A percentile compares a stretch with the other conserved stretches of the same genome.
Conservation (phyloP, 176 grass and related monocot genomes). For the Pontederia crassipes region DNA sequence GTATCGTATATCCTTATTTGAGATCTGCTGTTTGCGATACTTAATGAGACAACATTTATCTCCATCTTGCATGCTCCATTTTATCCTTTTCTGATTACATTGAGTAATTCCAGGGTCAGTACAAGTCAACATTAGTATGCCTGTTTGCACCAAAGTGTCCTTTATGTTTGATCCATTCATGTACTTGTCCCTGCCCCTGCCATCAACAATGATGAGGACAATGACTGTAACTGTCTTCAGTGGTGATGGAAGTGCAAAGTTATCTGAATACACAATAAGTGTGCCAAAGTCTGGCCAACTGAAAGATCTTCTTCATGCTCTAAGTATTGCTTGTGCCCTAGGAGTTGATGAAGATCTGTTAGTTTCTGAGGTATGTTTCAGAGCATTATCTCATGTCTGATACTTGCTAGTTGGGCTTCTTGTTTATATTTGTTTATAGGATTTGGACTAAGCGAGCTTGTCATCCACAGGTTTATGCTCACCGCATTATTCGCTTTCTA, state of each 20-base stretch:
- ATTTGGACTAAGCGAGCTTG: neutral
- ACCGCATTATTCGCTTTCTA: conserved; percentile 65
- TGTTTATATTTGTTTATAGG: neutral
- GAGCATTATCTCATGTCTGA: neutral
- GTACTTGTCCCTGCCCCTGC: conserved; percentile 91
- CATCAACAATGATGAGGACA: conserved; percentile 55
- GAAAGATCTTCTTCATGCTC: conserved; percentile 59
- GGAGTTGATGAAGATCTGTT: conserved; percentile 72
- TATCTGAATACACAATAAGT: conserved; percentile 53
- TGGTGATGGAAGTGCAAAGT: conserved; percentile 57
- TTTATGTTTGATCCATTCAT: conserved; percentile 93
- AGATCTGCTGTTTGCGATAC: too few species aligned
- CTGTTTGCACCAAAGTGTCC: conserved; percentile 65
- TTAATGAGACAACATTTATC: neutral
- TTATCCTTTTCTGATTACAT: neutral
- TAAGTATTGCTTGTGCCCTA: conserved; percentile 61
- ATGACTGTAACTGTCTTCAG: conserved; percentile 85
- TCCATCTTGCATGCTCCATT: neutral
- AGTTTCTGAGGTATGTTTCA: conserved; percentile 61
- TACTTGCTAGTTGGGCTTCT: neutral
- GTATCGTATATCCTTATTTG: too few species aligned
- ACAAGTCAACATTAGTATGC: conserved; percentile 83
- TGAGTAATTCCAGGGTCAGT: conserved; percentile 58
- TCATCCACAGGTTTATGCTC: conserved; percentile 60
- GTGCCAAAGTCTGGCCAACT: conserved; percentile 79